These are phyloP conservation scores for Torulaspora delbrueckii DNA, from an alignment of 805 yeast genomes.

Conservation along the genomic window DNA sequence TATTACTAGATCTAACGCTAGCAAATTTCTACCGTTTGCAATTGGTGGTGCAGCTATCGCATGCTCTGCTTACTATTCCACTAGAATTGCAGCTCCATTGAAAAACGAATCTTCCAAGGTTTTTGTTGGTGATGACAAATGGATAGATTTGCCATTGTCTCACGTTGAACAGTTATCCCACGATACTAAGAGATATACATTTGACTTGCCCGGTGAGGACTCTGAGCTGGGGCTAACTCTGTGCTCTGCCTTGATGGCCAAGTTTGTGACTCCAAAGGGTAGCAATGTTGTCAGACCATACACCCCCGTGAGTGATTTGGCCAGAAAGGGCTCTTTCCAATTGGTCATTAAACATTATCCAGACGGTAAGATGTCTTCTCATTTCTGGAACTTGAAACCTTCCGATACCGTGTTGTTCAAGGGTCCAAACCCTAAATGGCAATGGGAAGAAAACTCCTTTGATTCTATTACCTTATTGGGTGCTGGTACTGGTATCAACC, in stretches of 20 bases:
- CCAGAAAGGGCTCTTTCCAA: conserved; percentile 67
- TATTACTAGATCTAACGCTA: conserved; percentile 19
- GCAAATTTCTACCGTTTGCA: conserved; percentile 37
- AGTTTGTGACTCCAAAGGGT: conserved; percentile 79
- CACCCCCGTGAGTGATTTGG: conserved; percentile 77
- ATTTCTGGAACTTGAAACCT: conserved; percentile 62
- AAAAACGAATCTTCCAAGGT: conserved; percentile 39
- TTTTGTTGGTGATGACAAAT: conserved; percentile 59
- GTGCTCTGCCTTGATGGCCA: conserved; percentile 78
- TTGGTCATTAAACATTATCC: conserved; percentile 81
- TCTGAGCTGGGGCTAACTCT: conserved; percentile 69
- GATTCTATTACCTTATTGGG: conserved; percentile 78
- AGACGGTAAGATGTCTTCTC: conserved; percentile 77
- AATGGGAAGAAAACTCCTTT: conserved; percentile 82
- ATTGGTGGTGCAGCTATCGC: conserved; percentile 48
- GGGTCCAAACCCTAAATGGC: conserved; percentile 91
- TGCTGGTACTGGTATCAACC: conserved; percentile 97
- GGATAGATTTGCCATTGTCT: conserved; percentile 62
- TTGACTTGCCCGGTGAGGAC: conserved; percentile 63
- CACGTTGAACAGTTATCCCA: conserved; percentile 44
- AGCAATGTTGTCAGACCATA: conserved; percentile 80
- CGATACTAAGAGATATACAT: conserved; percentile 64
- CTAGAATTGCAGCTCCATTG: conserved; percentile 25
- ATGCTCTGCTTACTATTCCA: conserved; percentile 30
- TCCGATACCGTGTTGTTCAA: conserved; percentile 84